These are phyloP conservation scores for Tilletia indica DNA, from an alignment of 1,284 basidiomycete genomes.

Conservation along the genomic window DNA sequence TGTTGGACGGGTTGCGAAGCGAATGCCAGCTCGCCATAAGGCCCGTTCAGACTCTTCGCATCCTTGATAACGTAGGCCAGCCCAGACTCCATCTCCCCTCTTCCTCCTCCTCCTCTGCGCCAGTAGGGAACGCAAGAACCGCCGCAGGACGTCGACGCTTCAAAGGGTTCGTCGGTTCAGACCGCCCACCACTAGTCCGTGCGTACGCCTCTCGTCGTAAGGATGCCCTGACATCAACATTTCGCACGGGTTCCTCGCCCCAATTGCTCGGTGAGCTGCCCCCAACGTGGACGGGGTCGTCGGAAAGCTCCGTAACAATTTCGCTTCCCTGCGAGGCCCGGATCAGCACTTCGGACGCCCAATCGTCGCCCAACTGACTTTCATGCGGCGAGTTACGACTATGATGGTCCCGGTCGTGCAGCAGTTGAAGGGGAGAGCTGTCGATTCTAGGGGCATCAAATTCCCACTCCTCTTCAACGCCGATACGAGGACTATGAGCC, in stretches of 20 bases:
- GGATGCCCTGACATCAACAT: background rate
- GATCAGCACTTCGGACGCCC: background rate
- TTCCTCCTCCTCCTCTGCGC: too few species aligned
- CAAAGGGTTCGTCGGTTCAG: background rate
- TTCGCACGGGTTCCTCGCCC: background rate
- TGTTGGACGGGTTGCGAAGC: background rate
- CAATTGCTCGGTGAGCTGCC: background rate
- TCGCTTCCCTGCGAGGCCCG: background rate
- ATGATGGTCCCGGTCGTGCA: background rate
- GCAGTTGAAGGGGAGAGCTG: too few species aligned
- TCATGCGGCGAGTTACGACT: background rate
- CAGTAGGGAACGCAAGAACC: too few species aligned
- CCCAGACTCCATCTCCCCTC: background rate
- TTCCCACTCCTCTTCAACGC: too few species aligned
- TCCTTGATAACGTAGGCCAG: background rate
- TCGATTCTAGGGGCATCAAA: too few species aligned
- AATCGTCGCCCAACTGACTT: constrained; percentile 17
- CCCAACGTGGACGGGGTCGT: background rate
- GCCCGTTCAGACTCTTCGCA: background rate
- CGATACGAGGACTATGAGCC: too few species aligned
- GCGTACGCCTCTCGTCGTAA: background rate
- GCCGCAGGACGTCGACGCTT: too few species aligned
- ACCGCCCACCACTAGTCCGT: background rate
- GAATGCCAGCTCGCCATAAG: background rate
- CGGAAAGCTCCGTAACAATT: background rate